Percentiles rank a stretch among this genome's conserved stretches.
Conservation (phyloP, 73 alveolate species). For the Diophrys appendiculata region DNA sequence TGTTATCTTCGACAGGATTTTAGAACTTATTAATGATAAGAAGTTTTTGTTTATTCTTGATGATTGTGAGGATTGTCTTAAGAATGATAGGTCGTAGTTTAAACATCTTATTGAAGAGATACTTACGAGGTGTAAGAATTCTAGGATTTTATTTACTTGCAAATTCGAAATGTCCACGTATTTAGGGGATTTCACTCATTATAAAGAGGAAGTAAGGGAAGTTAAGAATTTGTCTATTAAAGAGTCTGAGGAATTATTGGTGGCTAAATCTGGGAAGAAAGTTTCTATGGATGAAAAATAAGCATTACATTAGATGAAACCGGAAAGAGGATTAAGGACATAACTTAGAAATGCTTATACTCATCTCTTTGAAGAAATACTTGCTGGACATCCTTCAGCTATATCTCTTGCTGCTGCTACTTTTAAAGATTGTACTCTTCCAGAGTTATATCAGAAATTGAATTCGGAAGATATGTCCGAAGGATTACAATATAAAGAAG, state of each 20-base stretch:
- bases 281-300: slow-evolving; percentile 7
- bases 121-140: background rate
- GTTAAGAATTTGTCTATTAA: slow-evolving; percentile 7
- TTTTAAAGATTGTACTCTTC: background rate
- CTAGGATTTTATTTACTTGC: slow-evolving; percentile 13
- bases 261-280: slow-evolving; percentile 21
- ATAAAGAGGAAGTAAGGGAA: slow-evolving; percentile 3
- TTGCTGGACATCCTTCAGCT: slow-evolving; percentile 37
- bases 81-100: slow-evolving; percentile 5
- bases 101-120: slow-evolving; percentile 15
- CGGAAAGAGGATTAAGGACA: slow-evolving; percentile 15
- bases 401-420: slow-evolving; percentile 31
- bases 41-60: slow-evolving; percentile 14
- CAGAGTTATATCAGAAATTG: slow-evolving; percentile 9
- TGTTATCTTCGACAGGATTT: slow-evolving; percentile 15
- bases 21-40: background rate
- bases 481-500: slow-evolving; percentile 3
- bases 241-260: slow-evolving; percentile 13
- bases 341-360: slow-evolving; percentile 25
- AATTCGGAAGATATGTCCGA: background rate
- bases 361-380: slow-evolving; percentile 26
- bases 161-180: slow-evolving; percentile 8
- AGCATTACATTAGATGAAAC: slow-evolving; percentile 1
- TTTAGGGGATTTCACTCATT: slow-evolving; percentile 9
- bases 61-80: slow-evolving; percentile 18